These are phyloP conservation scores for Ophiostoma sp. DNA, from an alignment of 2,329 filamentous ascomycete genomes.

Conservation along the genomic window DNA sequence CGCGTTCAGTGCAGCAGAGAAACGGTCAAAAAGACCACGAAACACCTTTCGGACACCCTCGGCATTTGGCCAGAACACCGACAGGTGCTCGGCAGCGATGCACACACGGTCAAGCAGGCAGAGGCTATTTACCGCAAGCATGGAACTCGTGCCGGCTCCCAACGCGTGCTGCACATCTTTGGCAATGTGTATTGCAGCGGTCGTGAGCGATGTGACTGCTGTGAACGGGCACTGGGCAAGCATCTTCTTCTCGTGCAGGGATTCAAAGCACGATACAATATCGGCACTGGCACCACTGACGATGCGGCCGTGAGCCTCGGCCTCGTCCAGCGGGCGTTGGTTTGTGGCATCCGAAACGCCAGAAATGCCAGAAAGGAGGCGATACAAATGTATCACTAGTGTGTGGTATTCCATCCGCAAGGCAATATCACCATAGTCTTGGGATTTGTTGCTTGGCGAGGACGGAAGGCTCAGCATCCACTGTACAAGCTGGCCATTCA, in stretches of 20 bases:
- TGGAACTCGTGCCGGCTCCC: background rate
- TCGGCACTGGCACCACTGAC: constrained; percentile 16
- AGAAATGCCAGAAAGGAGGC: background rate
- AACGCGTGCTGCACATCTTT: constrained; percentile 20
- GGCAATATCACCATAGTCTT: constrained; percentile 17
- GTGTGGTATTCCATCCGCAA: constrained; percentile 22
- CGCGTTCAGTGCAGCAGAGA: constrained; percentile 4
- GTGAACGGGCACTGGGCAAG: constrained; percentile 22
- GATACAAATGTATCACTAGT: constrained; percentile 22
- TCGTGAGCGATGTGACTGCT: constrained; percentile 18
- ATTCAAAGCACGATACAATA: constrained; percentile 20
- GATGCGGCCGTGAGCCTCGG: background rate
- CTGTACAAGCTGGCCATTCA: constrained; percentile 18
- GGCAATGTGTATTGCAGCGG: constrained; percentile 22
- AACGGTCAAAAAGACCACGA: constrained; percentile 20
- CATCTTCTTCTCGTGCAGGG: constrained; percentile 9
- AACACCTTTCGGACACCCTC: constrained; percentile 23
- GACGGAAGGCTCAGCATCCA: constrained; percentile 20
- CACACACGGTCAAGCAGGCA: constrained; percentile 21
- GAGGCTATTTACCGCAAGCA: constrained; percentile 21
- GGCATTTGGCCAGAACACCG: constrained; percentile 22
- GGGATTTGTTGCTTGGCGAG: background rate
- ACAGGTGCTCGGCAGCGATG: constrained; percentile 16
- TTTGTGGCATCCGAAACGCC: background rate
- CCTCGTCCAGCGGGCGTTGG: background rate